These are phyloP conservation scores for Nymphaea thermarum DNA, from an alignment of 164 flowering plant genomes.

Conservation along the genomic window DNA sequence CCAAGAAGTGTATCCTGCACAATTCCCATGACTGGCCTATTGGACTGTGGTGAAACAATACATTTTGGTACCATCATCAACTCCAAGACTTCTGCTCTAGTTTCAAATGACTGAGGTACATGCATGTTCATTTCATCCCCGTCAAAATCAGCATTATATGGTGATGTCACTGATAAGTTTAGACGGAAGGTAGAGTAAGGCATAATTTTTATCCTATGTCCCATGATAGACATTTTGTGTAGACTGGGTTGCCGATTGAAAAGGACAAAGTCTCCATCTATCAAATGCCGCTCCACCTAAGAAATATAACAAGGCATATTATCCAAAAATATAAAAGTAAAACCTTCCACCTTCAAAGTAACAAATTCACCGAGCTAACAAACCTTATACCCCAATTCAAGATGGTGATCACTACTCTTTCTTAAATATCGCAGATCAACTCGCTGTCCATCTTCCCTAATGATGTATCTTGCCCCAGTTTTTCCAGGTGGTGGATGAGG, in stretches of 20 bases:
- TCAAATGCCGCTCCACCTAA: constrained; percentile 95
- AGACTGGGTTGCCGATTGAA: constrained; percentile 98
- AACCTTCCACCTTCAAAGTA: background rate
- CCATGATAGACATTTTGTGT: constrained; percentile 99
- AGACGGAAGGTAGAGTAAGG: constrained; percentile 95
- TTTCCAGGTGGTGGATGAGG: constrained; percentile 99
- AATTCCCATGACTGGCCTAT: constrained; percentile 98
- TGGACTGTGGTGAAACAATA: constrained; percentile 94
- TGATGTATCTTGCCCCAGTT: constrained; percentile 97
- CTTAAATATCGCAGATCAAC: constrained; percentile 96
- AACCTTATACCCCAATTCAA: constrained; percentile 97
- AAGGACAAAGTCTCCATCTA: constrained; percentile 94
- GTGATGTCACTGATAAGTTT: constrained; percentile 93
- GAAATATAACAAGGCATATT: background rate
- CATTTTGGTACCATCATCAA: constrained; percentile 99
- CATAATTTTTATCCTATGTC: constrained; percentile 97
- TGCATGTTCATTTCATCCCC: constrained; percentile 99
- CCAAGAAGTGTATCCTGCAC: constrained; percentile 98
- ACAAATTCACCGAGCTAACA: background rate
- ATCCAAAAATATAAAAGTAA: background rate
- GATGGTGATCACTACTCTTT: constrained; percentile 96
- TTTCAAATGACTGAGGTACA: constrained; percentile 99
- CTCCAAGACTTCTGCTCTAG: constrained; percentile 96
- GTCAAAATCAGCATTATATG: constrained; percentile 99
- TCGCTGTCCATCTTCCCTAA: constrained; percentile 96